These are phyloP conservation scores for Alectoria sarmentosa DNA, from an alignment of 495 filamentous ascomycete species.

Conservation along the genomic window DNA sequence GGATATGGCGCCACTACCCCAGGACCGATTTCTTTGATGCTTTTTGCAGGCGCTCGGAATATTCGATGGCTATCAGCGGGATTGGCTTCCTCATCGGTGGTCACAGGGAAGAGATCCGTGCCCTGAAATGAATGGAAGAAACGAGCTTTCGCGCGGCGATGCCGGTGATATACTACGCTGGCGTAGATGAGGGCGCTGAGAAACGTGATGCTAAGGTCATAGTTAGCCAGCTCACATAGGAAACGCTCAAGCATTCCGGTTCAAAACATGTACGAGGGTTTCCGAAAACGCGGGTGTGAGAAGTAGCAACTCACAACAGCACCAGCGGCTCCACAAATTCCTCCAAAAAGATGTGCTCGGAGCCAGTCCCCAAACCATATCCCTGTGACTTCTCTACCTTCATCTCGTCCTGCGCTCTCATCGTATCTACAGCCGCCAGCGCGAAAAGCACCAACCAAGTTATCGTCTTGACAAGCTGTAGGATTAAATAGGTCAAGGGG, in stretches of 20 bases:
- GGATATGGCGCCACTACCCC: not conserved
- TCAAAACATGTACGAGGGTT: too few species aligned
- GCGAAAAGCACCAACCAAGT: slow-evolving; percentile 3
- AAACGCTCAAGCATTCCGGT: too few species aligned
- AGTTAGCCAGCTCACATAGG: not conserved
- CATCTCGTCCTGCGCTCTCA: not conserved
- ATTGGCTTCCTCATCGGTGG: not conserved
- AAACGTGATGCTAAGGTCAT: not conserved
- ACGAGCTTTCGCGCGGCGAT: not conserved
- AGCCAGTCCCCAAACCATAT: not conserved
- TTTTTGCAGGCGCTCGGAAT: not conserved
- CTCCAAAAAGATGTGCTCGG: not conserved
- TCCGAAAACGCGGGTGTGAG: not conserved
- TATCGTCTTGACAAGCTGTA: not conserved
- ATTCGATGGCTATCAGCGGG: not conserved
- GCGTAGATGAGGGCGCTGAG: slow-evolving; percentile 11
- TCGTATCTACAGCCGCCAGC: not conserved
- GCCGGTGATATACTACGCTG: slow-evolving; percentile 3
- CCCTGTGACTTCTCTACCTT: not conserved
- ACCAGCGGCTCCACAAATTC: not conserved
- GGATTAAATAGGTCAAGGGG: slow-evolving; percentile 3
- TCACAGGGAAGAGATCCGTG: not conserved
- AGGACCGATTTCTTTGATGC: not conserved
- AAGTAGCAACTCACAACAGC: not conserved
- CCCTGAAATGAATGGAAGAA: not conserved